phyloP scores from a whole-genome alignment of 139 green algal genomes.

The Spirogloea muscicola region DNA sequence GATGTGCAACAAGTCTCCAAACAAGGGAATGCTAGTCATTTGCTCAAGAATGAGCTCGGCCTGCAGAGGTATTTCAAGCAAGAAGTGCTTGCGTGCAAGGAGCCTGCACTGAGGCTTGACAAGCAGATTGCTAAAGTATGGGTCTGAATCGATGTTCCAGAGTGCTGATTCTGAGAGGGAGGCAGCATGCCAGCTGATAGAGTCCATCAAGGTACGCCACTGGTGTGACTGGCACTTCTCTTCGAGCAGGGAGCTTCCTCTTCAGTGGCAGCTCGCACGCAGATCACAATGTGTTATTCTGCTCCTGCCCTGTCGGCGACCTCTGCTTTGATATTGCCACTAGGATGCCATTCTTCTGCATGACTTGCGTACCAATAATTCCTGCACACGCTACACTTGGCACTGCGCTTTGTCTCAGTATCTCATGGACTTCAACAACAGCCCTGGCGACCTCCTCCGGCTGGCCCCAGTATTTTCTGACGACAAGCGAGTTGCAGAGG shows the following conservation, averaged over 20 bases:
- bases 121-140: not conserved
- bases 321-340: slow-evolving; percentile 1
- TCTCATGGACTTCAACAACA: slow-evolving; percentile 38
- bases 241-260: too few species aligned
- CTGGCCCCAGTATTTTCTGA: slow-evolving; percentile 24
- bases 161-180: slow-evolving; percentile 42
- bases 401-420: slow-evolving; percentile 12
- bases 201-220: slow-evolving; percentile 35
- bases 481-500: slow-evolving; percentile 20
- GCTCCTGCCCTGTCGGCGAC: not conserved
- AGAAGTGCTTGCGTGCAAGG: not conserved
- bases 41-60: not conserved
- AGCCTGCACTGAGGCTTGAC: not conserved
- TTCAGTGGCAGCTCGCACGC: too few species aligned
- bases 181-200: slow-evolving; percentile 24
- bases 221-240: not conserved
- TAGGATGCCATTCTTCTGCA: not conserved
- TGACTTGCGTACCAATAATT: not conserved
- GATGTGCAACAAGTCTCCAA: not conserved
- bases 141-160: slow-evolving; percentile 20
- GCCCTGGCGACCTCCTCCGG: not conserved
- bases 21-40: not conserved
- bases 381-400: not conserved
- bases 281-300: too few species aligned
- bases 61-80: not conserved